Base-by-base conservation (phyloP, 805 yeast species). In the Lachancea sp. region DNA sequence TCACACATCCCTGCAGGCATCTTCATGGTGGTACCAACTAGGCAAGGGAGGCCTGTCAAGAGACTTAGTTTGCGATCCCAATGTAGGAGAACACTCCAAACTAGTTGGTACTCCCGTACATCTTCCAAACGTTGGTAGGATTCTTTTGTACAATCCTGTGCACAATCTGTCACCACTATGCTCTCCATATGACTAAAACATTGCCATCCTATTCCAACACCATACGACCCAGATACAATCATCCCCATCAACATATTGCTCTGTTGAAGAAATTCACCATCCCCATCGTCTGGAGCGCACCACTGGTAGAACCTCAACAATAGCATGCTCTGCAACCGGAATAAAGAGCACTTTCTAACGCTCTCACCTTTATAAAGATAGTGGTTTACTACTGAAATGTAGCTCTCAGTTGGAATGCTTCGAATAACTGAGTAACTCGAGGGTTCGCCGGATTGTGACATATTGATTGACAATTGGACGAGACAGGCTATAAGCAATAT, bases 251-350 rank as follows among this genome's bases (percentile, higher is more conserved):
- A 36, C 6, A 58, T 51, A 24, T 50, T 56, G 29, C 52, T 50
- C 32, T 58, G 60, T 37, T 57, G 55, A 11, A 52, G 45, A 20
- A 48, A 51, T 18, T 50, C 44, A 2, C 64, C 64, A 42, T 60
- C 63, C 9, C 61, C 61, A 42, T 57, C 61, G 30, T 60, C 61
- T 2, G 62, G 61, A 2, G 56, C 55, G 43, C 61, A 53, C 63
- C 63, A 60, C 31, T 55, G 53, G 39, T 56, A 54, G 35, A 60
- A 51, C 39, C 62, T 50, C 17, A 58, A 43, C 22, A 60, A 26
- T 18, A 60, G 31, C 19, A 58, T 40, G 41, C 50, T 43, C 30
- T 57, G 60, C n/a, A 58, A 26, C 36, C 57, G 60, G 30, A 52
- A 30, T 17, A 60, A 25, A 1, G 61, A 56, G 36, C 56, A 52